A percentile compares a stretch with the other conserved stretches of the same genome.
These are phyloP conservation scores for Boletellus deceptivus DNA, from an alignment of 1,284 basidiomycete genomes.

Conservation along the genomic window DNA sequence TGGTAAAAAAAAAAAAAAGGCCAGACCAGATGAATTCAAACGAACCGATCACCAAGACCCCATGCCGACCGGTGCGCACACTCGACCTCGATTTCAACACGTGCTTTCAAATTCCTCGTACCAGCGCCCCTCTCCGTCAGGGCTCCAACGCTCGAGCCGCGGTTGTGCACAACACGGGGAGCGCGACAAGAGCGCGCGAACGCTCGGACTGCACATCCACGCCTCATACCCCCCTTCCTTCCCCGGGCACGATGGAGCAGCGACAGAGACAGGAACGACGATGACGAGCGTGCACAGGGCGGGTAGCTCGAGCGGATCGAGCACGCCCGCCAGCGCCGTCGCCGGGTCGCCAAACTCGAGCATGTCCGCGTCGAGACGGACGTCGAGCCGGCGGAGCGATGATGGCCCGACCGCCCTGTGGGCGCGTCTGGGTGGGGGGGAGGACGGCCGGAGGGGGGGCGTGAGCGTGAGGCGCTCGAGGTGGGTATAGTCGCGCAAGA, in stretches of 20 bases:
- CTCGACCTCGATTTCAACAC: too few relatives aligned
- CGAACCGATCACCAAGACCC: too few relatives aligned
- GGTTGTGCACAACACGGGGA: not conserved
- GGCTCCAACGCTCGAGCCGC: not conserved
- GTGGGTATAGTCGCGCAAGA: slow-evolving; percentile 19
- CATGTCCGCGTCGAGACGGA: slow-evolving; percentile 23
- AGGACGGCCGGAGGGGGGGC: slow-evolving; percentile 12
- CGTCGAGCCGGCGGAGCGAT: slow-evolving; percentile 15
- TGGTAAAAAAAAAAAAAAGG: too few relatives aligned
- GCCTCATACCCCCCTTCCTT: not conserved
- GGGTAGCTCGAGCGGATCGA: slow-evolving; percentile 25
- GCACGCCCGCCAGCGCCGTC: slow-evolving; percentile 11
- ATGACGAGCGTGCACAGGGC: slow-evolving; percentile 17
- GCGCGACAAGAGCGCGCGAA: not conserved
- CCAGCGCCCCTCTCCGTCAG: not conserved
- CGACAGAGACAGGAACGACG: not conserved
- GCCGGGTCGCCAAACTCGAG: slow-evolving; percentile 24
- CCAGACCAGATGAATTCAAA: too few relatives aligned
- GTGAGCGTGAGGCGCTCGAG: slow-evolving; percentile 18
- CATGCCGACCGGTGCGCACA: too few relatives aligned
- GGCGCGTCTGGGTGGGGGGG: slow-evolving; percentile 4
- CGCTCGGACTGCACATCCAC: slow-evolving; percentile 11
- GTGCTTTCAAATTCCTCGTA: slow-evolving; percentile 1
- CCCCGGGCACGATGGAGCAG: not conserved
- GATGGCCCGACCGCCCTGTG: slow-evolving; percentile 6